A percentile compares a stretch with the other conserved stretches of the same genome.
These are phyloP conservation scores for Acrocalymma vagum DNA, from an alignment of 2,329 filamentous ascomycete genomes.

Conservation along the genomic window DNA sequence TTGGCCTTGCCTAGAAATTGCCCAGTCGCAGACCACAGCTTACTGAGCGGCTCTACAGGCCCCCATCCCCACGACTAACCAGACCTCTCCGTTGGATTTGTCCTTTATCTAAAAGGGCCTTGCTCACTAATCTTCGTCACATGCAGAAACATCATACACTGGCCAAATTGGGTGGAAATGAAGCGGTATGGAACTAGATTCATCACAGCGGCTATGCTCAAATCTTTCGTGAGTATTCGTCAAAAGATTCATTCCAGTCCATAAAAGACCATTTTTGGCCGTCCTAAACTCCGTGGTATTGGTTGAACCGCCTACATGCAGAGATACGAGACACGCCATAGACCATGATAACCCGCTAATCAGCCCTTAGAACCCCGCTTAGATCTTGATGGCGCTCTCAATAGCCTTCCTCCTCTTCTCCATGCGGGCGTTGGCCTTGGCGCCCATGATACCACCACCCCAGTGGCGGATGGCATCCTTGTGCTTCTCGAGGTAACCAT, in stretches of 20 bases:
- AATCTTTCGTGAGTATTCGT: conserved; percentile 19
- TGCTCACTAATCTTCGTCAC: too few relatives aligned
- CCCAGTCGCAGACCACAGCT: too few relatives aligned
- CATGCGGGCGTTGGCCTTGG: conserved; percentile 82
- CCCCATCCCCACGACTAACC: too few relatives aligned
- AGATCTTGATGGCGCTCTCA: conserved; percentile 98
- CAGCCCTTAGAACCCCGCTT: conserved; percentile 54
- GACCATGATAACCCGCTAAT: conserved; percentile 38
- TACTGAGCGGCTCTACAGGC: too few relatives aligned
- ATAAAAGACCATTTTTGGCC: conserved; percentile 47
- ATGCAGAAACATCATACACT: too few relatives aligned
- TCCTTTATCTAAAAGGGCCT: too few relatives aligned
- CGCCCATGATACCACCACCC: conserved; percentile 99
- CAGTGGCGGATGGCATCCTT: conserved; percentile 92
- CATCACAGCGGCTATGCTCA: not conserved
- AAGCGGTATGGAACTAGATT: too few relatives aligned
- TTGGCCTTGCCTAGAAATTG: too few relatives aligned
- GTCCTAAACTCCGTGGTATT: conserved; percentile 50
- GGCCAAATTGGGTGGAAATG: too few relatives aligned
- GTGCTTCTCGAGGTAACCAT: conserved; percentile 95
- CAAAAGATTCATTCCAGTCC: conserved; percentile 43
- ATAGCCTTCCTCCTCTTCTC: conserved; percentile 95
- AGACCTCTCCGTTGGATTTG: too few relatives aligned
- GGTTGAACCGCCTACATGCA: conserved; percentile 48
- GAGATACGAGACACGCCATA: conserved; percentile 49